A percentile compares a stretch with the other conserved stretches of the same genome.
Conservation (phyloP, 1,284 basidiomycete species). For the Puccinia triticina region DNA sequence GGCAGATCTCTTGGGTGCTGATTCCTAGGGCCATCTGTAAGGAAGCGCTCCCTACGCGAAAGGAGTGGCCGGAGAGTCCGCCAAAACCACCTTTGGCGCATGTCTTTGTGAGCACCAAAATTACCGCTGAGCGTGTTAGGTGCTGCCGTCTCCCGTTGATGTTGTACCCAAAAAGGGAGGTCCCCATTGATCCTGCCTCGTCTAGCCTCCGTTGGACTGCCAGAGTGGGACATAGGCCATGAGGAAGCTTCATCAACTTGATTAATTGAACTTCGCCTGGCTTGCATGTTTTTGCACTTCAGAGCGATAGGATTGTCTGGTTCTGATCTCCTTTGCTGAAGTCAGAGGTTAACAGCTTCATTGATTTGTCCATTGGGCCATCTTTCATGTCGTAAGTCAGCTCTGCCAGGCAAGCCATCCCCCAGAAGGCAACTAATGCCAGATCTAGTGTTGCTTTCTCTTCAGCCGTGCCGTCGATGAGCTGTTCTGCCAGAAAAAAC, state of each 20-base stretch:
- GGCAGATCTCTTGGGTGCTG: too few species aligned
- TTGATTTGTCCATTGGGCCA: not conserved
- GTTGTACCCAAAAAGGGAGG: not conserved
- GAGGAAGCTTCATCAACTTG: not conserved
- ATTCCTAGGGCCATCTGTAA: too few species aligned
- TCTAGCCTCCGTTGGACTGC: not conserved
- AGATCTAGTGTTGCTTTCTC: too few species aligned
- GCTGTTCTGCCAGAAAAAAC: not conserved
- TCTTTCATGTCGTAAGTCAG: not conserved
- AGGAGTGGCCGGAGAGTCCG: too few species aligned
- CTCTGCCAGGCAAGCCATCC: slow-evolving; percentile 10
- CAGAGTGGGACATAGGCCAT: not conserved
- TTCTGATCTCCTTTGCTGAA: too few species aligned
- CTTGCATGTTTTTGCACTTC: not conserved
- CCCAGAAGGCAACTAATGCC: slow-evolving; percentile 31
- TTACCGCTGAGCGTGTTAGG: not conserved
- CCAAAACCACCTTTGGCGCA: too few species aligned
- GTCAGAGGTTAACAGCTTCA: not conserved
- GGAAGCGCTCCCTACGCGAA: too few species aligned
- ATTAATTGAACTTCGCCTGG: too few species aligned
- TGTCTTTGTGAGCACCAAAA: too few species aligned
- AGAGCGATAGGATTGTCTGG: too few species aligned
- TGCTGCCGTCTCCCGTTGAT: not conserved
- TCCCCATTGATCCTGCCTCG: not conserved
- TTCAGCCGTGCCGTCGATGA: not conserved